Evolutionary conservation across 2,329 filamentous ascomycete genomes (phyloP).

Genomic region (Ambrosiella beaveri): DNA sequence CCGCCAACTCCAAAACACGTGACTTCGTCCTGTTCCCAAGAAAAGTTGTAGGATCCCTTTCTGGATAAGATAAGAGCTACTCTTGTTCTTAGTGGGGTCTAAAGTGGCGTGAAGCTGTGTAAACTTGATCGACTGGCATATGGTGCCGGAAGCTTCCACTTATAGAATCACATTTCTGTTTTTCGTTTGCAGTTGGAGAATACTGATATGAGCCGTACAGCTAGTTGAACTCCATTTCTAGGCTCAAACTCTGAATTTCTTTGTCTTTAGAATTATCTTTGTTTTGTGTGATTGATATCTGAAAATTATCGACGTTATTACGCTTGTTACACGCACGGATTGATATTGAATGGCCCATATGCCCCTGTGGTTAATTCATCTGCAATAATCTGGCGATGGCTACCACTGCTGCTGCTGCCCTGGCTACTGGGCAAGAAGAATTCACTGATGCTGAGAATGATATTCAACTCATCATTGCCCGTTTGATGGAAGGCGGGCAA

Average conservation of each 20-base stretch:
- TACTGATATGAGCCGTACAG: too few relatives aligned
- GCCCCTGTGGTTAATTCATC: neutral
- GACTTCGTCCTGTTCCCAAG: neutral
- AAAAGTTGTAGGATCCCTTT: neutral
- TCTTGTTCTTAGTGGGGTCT: neutral
- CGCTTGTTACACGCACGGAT: neutral
- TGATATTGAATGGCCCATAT: neutral
- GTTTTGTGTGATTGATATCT: neutral
- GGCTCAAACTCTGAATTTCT: too few relatives aligned
- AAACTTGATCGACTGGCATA: constrained; percentile 3
- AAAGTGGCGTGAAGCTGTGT: neutral
- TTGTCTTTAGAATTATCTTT: too few relatives aligned
- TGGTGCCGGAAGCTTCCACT: neutral
- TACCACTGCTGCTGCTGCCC: constrained; percentile 1
- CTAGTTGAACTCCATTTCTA: too few relatives aligned
- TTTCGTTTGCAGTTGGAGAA: too few relatives aligned
- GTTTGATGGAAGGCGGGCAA: constrained; percentile 77
- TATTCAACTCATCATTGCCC: constrained; percentile 64
- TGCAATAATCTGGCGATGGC: constrained; percentile 1
- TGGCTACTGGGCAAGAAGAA: neutral
- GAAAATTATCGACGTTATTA: neutral
- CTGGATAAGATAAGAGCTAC: constrained; percentile 10
- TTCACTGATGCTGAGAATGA: constrained; percentile 32
- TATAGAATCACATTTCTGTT: neutral
- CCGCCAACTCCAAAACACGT: constrained; percentile 9